Conservation (phyloP, 257 asterid genomes). For the Primulina eburnea region DNA sequence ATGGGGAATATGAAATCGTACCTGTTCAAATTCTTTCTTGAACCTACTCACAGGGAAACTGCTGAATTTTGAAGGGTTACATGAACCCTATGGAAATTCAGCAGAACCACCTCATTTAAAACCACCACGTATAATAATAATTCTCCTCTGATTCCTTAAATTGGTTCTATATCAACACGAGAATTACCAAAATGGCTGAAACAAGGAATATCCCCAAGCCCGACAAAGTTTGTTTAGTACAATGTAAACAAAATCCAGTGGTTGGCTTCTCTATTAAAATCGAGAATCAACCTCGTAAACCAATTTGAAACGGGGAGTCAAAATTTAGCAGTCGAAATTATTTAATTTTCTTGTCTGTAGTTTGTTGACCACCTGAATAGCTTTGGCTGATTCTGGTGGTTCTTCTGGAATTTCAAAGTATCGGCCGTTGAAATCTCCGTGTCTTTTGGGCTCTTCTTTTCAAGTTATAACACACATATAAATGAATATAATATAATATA, state of each 20-base stretch:
- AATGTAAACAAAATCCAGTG: constrained; percentile 5
- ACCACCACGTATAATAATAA: not conserved
- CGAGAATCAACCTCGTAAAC: not conserved
- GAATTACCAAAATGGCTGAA: no score
- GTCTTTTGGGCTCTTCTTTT: constrained; percentile 27
- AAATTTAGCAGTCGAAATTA: not conserved
- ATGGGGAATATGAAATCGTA: not conserved
- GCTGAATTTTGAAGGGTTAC: constrained; percentile 41
- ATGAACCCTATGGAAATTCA: constrained; percentile 37
- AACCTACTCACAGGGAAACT: constrained; percentile 19
- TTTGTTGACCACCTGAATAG: constrained; percentile 34
- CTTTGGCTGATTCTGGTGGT: constrained; percentile 25
- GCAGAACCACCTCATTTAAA: constrained; percentile 31
- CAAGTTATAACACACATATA: no score
- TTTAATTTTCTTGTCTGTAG: not conserved
- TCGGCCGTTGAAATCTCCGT: constrained; percentile 43
- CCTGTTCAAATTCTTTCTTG: constrained; percentile 26
- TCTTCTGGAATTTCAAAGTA: not conserved
- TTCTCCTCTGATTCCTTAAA: not conserved
- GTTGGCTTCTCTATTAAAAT: not conserved
- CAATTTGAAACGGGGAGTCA: not conserved
- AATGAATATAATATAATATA: no score
- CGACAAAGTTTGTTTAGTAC: not conserved
- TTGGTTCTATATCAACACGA: not conserved
- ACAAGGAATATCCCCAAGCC: no score